Base-by-base conservation (phyloP, 2,329 filamentous ascomycete genomes). In the Botrytis squamosa region DNA sequence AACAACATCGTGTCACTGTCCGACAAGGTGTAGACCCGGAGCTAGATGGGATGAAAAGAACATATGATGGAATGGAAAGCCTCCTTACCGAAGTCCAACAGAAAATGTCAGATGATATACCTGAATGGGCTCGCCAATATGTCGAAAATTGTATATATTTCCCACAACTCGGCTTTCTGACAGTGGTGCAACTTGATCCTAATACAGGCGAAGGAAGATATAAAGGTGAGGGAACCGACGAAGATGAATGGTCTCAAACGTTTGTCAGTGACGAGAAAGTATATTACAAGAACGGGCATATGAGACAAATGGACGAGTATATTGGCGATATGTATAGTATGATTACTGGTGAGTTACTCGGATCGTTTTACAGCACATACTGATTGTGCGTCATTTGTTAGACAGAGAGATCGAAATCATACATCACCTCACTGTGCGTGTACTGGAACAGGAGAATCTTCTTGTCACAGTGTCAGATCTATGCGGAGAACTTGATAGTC, bases 361-460 rank as follows among this genome's bases (percentile, higher is more conserved):
- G 18, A 10, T 52, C 67, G 2, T 40, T 25, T 16, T 14, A 29
- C 10, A 69, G 29, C 44, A 38, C 55, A 36, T 46, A 40, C 68
- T 74, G n/a, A 68, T 25, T 59, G 12, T 14, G 22, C 12, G 22
- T 29, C 60, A 10, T 59, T 38, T 42, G 29, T 4, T 75, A 92
- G 95, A 97, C 79, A 90, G 89, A 72, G 95, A 99, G 81, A 95
- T 98, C 63, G 93, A 97, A 77, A 93, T 98, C 62, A 87, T 96
- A 0, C 92, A 98, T 78, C 85, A 88, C 5, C 88, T 99, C 44
- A 90, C 93, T 1, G 88, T 92, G 65, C 86, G 85, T 55, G 85
- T 98, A 25, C 84, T 98, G 0, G 84, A 89, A 75, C 88, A 92
- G 76, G 91, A 95, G 79, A 84, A 87, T 1, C 81, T 89, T 9